Evolutionary conservation across 2,329 filamentous ascomycete species (phyloP).

Genomic region (Fusarium nisikadoi): DNA sequence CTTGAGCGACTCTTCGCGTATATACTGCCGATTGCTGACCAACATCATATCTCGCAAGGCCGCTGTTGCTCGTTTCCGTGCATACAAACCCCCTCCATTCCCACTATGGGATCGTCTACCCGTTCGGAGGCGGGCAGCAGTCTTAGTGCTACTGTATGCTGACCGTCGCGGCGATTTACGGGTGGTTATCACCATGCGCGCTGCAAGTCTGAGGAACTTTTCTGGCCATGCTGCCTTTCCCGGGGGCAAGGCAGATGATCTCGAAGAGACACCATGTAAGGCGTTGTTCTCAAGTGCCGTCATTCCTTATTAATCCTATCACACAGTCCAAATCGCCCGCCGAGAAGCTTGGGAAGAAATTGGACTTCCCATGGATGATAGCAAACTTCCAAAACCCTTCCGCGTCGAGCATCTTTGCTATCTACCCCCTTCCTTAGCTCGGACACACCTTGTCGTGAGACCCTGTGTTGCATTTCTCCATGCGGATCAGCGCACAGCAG

Average conservation of each 20-base stretch:
- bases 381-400: slow-evolving; percentile 78
- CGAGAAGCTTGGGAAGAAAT: slow-evolving; percentile 95
- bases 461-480: slow-evolving; percentile 84
- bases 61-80: slow-evolving; percentile 68
- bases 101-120: slow-evolving; percentile 71
- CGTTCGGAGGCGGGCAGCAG: slow-evolving; percentile 79
- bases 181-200: slow-evolving; percentile 76
- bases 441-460: slow-evolving; percentile 77
- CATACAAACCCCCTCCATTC: slow-evolving; percentile 70
- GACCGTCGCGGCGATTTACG: slow-evolving; percentile 82
- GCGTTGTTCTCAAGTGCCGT: not conserved
- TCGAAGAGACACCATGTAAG: slow-evolving; percentile 70
- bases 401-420: slow-evolving; percentile 87
- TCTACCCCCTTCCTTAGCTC: slow-evolving; percentile 79
- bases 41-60: slow-evolving; percentile 54
- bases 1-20: slow-evolving; percentile 8
- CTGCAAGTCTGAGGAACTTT: slow-evolving; percentile 71
- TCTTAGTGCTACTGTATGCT: slow-evolving; percentile 87
- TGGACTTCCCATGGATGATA: slow-evolving; percentile 79
- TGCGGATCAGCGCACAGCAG: slow-evolving; percentile 59
- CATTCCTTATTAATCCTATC: not conserved
- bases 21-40: slow-evolving; percentile 21
- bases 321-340: slow-evolving; percentile 79
- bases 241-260: slow-evolving; percentile 75
- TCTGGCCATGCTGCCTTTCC: slow-evolving; percentile 91